Evolutionary conservation across 345 rosid species (phyloP).

Genomic region (Murraya paniculata): DNA sequence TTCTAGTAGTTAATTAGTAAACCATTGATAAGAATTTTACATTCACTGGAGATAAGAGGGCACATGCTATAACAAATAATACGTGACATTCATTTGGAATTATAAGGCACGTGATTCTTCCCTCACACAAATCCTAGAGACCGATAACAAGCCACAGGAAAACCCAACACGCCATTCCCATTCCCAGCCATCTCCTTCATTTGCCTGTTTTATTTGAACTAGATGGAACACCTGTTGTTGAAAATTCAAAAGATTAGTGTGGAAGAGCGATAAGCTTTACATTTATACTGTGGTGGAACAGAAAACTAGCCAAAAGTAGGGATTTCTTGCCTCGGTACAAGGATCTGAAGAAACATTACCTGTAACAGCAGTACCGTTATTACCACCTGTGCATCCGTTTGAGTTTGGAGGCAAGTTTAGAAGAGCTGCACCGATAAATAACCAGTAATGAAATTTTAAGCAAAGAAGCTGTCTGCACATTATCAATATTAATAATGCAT

Average conservation of each 20-base stretch:
- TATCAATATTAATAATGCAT: too few relatives aligned
- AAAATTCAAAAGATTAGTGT: too few relatives aligned
- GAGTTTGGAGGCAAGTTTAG: conserved; percentile 27
- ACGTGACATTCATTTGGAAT: background rate
- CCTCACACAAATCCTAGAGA: background rate
- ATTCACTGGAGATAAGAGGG: background rate
- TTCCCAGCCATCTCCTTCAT: background rate
- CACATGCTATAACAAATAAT: background rate
- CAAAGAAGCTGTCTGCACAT: too few relatives aligned
- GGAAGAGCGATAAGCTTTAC: too few relatives aligned
- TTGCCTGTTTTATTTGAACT: background rate
- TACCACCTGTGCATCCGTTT: background rate
- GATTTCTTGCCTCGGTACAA: background rate
- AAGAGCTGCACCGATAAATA: background rate
- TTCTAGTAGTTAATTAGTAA: too few relatives aligned
- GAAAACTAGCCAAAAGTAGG: too few relatives aligned
- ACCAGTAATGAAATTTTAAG: too few relatives aligned
- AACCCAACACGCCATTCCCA: background rate
- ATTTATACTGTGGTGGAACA: too few relatives aligned
- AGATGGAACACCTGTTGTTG: background rate
- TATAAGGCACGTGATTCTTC: background rate
- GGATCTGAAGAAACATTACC: background rate
- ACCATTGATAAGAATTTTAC: background rate
- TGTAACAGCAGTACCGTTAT: background rate
- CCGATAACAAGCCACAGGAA: background rate